phyloP scores from a whole-genome alignment of 148 eudicot species.

The Chenopodium quinoa region DNA sequence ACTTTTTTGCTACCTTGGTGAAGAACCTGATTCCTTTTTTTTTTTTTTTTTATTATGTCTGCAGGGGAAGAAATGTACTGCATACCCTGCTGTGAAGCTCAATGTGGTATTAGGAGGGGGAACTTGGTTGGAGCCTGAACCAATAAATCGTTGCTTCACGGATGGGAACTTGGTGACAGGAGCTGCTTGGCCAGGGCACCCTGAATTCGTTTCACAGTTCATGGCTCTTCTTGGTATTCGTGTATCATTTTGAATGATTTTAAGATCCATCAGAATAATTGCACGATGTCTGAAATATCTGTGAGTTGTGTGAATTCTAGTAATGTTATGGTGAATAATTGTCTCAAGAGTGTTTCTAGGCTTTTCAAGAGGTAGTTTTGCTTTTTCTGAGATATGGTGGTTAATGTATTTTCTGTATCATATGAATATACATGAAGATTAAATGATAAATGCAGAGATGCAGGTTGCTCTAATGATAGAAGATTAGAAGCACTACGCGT shows the following conservation, averaged over 20 bases:
- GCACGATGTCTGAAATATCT: not conserved
- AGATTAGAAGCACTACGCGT: too few species aligned
- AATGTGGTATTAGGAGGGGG: constrained; percentile 75
- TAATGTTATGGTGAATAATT: not conserved
- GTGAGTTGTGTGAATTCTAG: not conserved
- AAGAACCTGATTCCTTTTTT: not conserved
- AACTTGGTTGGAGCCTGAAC: constrained; percentile 91
- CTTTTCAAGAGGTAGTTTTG: not conserved
- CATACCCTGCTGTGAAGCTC: constrained; percentile 93
- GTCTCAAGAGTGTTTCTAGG: not conserved
- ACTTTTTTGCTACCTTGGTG: not conserved
- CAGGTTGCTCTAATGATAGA: too few species aligned
- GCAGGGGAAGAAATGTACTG: constrained; percentile 95
- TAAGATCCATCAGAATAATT: not conserved
- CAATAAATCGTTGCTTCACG: constrained; percentile 82
- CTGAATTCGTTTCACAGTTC: constrained; percentile 85
- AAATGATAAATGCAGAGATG: not conserved
- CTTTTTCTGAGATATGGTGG: not conserved
- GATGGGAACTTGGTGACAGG: constrained; percentile 97
- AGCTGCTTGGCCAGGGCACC: constrained; percentile 99
- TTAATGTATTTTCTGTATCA: not conserved
- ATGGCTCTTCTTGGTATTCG: constrained; percentile 66
- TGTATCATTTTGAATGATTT: constrained; percentile 54
- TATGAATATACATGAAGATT: not conserved
- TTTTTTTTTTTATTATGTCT: not conserved